Conservation (phyloP, 2,329 filamentous ascomycete genomes). For the Fusarium multiceps region DNA sequence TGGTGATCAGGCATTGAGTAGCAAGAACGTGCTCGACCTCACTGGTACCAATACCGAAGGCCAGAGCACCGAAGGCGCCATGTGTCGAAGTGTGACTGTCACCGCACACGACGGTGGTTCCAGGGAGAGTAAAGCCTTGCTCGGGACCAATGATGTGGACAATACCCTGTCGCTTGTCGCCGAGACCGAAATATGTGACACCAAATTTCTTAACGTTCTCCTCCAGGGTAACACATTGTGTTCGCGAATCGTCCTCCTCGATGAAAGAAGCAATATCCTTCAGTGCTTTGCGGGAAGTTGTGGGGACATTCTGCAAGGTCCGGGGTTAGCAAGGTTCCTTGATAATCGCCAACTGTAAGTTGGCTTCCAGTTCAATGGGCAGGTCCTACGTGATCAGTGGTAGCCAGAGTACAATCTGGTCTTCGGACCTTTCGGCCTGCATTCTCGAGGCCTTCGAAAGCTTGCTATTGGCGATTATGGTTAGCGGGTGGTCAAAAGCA, state of each 20-base stretch:
- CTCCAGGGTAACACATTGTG: slow-evolving; percentile 95
- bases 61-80: slow-evolving; percentile 93
- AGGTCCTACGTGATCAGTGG: slow-evolving; percentile 88
- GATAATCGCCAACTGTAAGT: background rate
- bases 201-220: slow-evolving; percentile 97
- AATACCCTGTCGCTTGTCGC: slow-evolving; percentile 96
- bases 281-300: slow-evolving; percentile 87
- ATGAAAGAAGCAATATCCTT: slow-evolving; percentile 96
- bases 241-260: slow-evolving; percentile 90
- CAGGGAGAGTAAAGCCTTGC: slow-evolving; percentile 97
- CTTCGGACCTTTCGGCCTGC: slow-evolving; percentile 87
- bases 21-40: slow-evolving; percentile 99
- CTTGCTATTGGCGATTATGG: slow-evolving; percentile 71
- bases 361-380: background rate
- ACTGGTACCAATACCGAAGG: slow-evolving; percentile 96
- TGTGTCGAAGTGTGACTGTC: slow-evolving; percentile 99
- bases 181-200: slow-evolving; percentile 95
- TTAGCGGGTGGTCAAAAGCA: slow-evolving; percentile 28
- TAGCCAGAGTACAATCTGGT: slow-evolving; percentile 96
- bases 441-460: slow-evolving; percentile 94
- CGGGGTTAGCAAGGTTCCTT: slow-evolving; percentile 30
- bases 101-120: slow-evolving; percentile 96
- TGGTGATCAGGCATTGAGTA: slow-evolving; percentile 94
- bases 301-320: slow-evolving; percentile 83
- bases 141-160: slow-evolving; percentile 98